Evolutionary conservation across 2,329 filamentous ascomycete genomes (phyloP).

Genomic region (Colletotrichum sp.): DNA sequence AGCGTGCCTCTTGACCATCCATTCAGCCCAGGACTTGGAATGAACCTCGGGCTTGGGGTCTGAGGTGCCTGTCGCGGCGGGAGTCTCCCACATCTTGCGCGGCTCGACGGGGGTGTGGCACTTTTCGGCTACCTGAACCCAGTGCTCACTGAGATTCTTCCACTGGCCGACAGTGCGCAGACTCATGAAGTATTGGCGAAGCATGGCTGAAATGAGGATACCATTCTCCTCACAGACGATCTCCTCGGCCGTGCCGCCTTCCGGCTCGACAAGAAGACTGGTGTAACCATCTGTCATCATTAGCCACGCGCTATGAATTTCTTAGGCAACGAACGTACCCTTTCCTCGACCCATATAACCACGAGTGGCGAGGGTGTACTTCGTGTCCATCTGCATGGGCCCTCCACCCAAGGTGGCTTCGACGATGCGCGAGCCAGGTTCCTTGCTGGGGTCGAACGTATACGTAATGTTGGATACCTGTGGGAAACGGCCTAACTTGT

Average conservation of each 20-base stretch:
- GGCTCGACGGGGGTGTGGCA: slow-evolving; percentile 58
- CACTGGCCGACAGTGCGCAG: slow-evolving; percentile 82
- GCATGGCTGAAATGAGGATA: slow-evolving; percentile 82
- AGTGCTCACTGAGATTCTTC: slow-evolving; percentile 75
- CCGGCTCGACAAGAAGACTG: slow-evolving; percentile 74
- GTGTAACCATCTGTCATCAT: slow-evolving; percentile 71
- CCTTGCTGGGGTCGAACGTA: slow-evolving; percentile 69
- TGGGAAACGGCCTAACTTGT: slow-evolving; percentile 66
- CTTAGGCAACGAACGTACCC: slow-evolving; percentile 32
- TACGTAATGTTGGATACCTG: slow-evolving; percentile 87
- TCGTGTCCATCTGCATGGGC: slow-evolving; percentile 64
- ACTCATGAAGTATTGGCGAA: slow-evolving; percentile 91
- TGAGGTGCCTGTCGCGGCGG: slow-evolving; percentile 22
- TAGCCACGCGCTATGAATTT: neutral
- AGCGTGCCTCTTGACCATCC: slow-evolving; percentile 39
- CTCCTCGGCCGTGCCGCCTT: slow-evolving; percentile 79
- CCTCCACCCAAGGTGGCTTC: slow-evolving; percentile 65
- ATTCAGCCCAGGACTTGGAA: slow-evolving; percentile 38
- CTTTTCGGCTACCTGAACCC: slow-evolving; percentile 67
- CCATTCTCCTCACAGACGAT: slow-evolving; percentile 87
- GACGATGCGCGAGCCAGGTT: slow-evolving; percentile 67
- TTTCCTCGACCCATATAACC: slow-evolving; percentile 91
- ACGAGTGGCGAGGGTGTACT: slow-evolving; percentile 78
- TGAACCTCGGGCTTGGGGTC: slow-evolving; percentile 23
- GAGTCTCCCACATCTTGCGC: slow-evolving; percentile 38